Percentiles rank a stretch among this genome's conserved stretches.
Conservation (phyloP, 2,329 filamentous ascomycete genomes). For the Plenodomus lindquistii region DNA sequence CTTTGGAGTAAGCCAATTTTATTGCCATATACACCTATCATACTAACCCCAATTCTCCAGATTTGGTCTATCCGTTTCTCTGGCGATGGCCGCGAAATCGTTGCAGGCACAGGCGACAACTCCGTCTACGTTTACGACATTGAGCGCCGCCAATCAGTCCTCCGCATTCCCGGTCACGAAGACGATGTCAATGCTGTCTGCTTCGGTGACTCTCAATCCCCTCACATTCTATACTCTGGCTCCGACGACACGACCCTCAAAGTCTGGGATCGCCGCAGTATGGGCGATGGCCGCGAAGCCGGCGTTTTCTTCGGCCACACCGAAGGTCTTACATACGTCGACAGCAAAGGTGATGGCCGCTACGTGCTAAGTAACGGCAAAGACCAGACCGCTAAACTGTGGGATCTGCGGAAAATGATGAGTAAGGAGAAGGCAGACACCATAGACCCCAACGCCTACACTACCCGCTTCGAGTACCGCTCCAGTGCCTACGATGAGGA, state of each 20-base stretch:
- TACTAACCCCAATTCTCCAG: conserved; percentile 31
- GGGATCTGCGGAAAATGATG: conserved; percentile 92
- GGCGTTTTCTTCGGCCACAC: conserved; percentile 69
- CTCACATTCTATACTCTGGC: conserved; percentile 93
- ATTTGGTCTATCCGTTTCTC: conserved; percentile 95
- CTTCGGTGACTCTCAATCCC: conserved; percentile 85
- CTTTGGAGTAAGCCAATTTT: conserved; percentile 27
- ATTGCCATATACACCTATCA: not conserved
- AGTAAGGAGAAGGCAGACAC: conserved; percentile 66
- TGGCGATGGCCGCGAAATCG: conserved; percentile 85
- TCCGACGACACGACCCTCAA: conserved; percentile 94
- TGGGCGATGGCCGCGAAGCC: conserved; percentile 64
- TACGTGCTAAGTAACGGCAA: conserved; percentile 95
- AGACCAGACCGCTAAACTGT: conserved; percentile 96
- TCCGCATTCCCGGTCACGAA: conserved; percentile 76
- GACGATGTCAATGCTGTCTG: conserved; percentile 97
- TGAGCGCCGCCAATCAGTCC: conserved; percentile 73
- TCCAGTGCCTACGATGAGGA: conserved; percentile 67
- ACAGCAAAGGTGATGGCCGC: conserved; percentile 83
- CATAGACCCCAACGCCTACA: conserved; percentile 60
- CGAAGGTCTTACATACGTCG: conserved; percentile 67
- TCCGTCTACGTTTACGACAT: conserved; percentile 92
- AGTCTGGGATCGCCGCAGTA: conserved; percentile 86
- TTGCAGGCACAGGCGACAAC: conserved; percentile 80
- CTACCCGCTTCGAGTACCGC: conserved; percentile 75